Percentiles rank a stretch among this genome's conserved stretches.
Conservation (phyloP, 805 yeast species). For the Yamadazyma nakazawae region DNA sequence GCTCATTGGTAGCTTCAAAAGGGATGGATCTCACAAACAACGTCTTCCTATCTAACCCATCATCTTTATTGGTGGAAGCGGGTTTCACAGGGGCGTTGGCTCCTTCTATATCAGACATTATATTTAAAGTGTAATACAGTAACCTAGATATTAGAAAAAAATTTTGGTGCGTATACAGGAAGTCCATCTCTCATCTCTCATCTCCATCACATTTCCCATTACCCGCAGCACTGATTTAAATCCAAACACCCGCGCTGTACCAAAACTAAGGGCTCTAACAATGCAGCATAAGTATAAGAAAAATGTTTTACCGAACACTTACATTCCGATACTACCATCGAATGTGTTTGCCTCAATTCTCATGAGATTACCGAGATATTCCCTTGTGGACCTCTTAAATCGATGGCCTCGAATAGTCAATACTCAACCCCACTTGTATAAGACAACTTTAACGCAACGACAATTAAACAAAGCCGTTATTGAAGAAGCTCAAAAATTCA, state of each 20-base stretch:
- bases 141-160: neutral
- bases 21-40: constrained; percentile 88
- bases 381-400: constrained; percentile 29
- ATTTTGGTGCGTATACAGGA: constrained; percentile 6
- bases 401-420: constrained; percentile 34
- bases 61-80: constrained; percentile 14
- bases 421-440: constrained; percentile 24
- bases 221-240: constrained; percentile 1
- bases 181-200: constrained; percentile 2
- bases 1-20: constrained; percentile 72
- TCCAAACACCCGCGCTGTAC: neutral
- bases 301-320: constrained; percentile 37
- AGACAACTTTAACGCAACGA: constrained; percentile 16
- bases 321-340: constrained; percentile 30
- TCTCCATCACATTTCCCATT: neutral
- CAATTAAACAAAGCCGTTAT: constrained; percentile 20
- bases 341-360: constrained; percentile 21
- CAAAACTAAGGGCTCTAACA: neutral
- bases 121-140: neutral
- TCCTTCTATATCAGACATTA: constrained; percentile 1
- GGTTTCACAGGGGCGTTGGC: neutral
- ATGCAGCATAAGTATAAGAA: constrained; percentile 3
- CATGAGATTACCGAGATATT: constrained; percentile 27
- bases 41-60: constrained; percentile 54
- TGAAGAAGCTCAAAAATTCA: constrained; percentile 12